Percentiles rank a stretch among this genome's conserved stretches.
phyloP scores from a whole-genome alignment of 73 alveolate species.

The Tetrahymena borealis region DNA sequence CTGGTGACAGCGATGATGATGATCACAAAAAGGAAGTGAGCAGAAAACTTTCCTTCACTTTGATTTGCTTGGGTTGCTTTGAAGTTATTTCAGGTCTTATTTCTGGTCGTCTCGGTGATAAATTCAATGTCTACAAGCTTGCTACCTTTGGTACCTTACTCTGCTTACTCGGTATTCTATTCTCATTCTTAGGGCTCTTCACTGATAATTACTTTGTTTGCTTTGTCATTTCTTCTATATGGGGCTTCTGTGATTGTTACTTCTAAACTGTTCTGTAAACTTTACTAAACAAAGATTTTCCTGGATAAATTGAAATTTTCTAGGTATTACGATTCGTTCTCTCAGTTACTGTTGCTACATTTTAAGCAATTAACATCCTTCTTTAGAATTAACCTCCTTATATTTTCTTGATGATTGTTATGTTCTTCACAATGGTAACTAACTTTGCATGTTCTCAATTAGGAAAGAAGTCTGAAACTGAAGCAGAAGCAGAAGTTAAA shows the following conservation, averaged over 20 bases:
- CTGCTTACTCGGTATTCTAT: conserved; percentile 13
- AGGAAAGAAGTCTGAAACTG: not conserved
- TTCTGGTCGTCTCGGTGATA: conserved; percentile 36
- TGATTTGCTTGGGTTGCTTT: conserved; percentile 21
- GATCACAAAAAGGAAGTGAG: not conserved
- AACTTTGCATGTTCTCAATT: not conserved
- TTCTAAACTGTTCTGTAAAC: not conserved
- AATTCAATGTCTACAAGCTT: conserved; percentile 17
- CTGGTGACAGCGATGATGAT: not conserved
- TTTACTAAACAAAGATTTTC: not conserved
- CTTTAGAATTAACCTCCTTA: not conserved
- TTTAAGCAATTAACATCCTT: not conserved
- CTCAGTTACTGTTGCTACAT: not conserved
- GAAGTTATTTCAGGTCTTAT: conserved; percentile 22
- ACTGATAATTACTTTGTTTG: conserved; percentile 11
- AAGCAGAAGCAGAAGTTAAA: no score
- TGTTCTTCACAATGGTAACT: not conserved
- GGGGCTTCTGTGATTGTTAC: conserved; percentile 40
- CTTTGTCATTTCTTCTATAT: conserved; percentile 14
- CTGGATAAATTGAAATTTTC: not conserved
- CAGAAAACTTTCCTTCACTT: conserved; percentile 20
- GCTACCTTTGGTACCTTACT: conserved; percentile 37
- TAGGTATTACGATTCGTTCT: not conserved
- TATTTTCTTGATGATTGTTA: not conserved
- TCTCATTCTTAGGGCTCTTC: conserved; percentile 25